phyloP scores from a whole-genome alignment of 768 basidiomycete species.

The Lactarius indigo region DNA sequence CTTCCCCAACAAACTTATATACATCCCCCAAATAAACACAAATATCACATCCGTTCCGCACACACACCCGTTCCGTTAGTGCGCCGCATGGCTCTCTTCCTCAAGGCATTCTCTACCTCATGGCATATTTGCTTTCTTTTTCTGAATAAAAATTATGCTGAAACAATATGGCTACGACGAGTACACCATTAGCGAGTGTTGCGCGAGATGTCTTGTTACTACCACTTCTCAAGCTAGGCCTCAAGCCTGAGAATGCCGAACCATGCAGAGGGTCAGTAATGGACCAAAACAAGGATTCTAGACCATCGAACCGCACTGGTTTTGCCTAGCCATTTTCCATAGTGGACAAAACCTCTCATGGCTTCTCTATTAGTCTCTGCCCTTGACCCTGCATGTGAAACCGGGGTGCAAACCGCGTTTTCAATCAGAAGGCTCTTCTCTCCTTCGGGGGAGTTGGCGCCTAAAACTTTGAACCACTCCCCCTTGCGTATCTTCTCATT shows the following conservation, averaged over 20 bases:
- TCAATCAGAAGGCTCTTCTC: slow-evolving; percentile 16
- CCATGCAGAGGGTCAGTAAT: neutral
- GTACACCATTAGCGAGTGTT: neutral
- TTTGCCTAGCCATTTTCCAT: neutral
- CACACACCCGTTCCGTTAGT: neutral
- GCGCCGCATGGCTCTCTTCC: neutral
- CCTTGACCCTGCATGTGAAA: slow-evolving; percentile 13
- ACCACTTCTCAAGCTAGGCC: neutral
- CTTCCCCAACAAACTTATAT: slow-evolving; percentile 15
- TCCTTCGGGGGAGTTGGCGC: neutral
- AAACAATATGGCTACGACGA: neutral
- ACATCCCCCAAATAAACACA: slow-evolving; percentile 7
- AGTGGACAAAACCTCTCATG: neutral
- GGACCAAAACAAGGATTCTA: neutral
- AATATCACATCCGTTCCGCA: slow-evolving; percentile 14
- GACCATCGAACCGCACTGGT: neutral
- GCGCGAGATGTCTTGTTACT: neutral
- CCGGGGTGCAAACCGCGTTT: neutral
- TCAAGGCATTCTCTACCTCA: slow-evolving; percentile 3
- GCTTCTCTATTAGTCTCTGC: neutral
- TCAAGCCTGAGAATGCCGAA: neutral
- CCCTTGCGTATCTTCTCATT: neutral
- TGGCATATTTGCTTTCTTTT: neutral
- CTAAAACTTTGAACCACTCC: neutral
- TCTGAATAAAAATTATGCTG: too few species aligned